Evolutionary conservation across 2,329 filamentous ascomycete species (phyloP), one percentile per base, ranked within the genome.

Genomic region (Sordariomycetes sp.): DNA sequence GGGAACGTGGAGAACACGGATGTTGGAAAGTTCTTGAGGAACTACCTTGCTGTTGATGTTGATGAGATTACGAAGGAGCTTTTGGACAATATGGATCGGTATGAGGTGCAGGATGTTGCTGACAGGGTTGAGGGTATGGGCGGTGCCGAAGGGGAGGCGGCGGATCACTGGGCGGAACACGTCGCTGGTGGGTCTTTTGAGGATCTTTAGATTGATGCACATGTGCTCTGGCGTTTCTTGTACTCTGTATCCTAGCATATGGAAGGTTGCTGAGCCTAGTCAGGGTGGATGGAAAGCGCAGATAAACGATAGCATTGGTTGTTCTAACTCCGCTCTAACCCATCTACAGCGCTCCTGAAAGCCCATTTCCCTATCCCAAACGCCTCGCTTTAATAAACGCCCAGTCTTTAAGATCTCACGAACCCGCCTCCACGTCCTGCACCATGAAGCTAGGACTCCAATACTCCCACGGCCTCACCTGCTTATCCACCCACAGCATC

Each of bases 1-100:
- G 93, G 93, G 8, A 97, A 97, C 70, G 86, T 95, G 58, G 94
- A 99, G 76, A 99, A 99, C 69, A 97, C 87, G 0, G 91, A 97
- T 28, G 80, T 99, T 1, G 94, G 94, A 37, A 76, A 81, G 52
- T 99, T 97, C 70, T 73, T 99, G 59, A 77, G 83, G 8, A 75
- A 84, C 10, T 99, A 94, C 67, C 80, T 99, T 0, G 81, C 82
- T 54, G 82, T 97, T 1, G 86, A 97, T 67, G 82, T 96, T 1
- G 81, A 89, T 1, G 77, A 78, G 35, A 83, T 97, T 58, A 97
- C 92, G 1, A 76, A 83, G 66, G 86, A 94, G 70, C 74, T 99
- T 52, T 80, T 77, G 64, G 73, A 84, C 62, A 85, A 84, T 53
- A 50, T 59, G 53, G 25, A 34, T 11, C 14, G 28, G 35, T 35